Base-by-base conservation (phyloP, 257 asterid genomes). In the Cinchona pubescens region DNA sequence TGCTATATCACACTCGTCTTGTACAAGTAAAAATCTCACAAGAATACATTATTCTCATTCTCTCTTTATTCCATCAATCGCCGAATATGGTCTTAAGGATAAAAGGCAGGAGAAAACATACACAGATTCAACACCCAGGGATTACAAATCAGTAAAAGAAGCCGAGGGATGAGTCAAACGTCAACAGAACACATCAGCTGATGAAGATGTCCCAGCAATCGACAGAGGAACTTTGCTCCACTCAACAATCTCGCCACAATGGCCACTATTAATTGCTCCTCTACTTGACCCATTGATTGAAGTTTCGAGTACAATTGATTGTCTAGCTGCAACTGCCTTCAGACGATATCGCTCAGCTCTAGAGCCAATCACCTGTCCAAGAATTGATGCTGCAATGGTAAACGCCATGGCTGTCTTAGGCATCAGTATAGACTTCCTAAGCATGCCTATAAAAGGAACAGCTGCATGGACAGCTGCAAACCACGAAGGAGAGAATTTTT, bases 351-450 rank as follows among this genome's bases (percentile, higher is more conserved):
- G 85, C 85, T 93, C 98, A 3, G 98, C 98, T 82, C 97, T 79
- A 1, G 98, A 90, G 72, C 97, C 98, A 27, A 93, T 90, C 19
- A 91, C 91, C 85, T 93, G 98, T 48, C 98, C 98, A 27, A 93
- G 78, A 69, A 93, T 84, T 7, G 98, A 93, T 1, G 96, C 98
- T 18, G 91, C 98, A 35, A 93, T 93, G 18, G 98, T 93, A 65
- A 93, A 88, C 0, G 97, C 97, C 98, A 93, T 93, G 53, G 97
- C 98, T 34, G 88, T 69, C 79, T 93, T 93, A 32, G 98, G 98
- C 96, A 93, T 93, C 85, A 93, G 65, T 7, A 93, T 81, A 0
- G 94, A 87, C 82, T 93, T 93, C 87, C 98, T 89, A 34, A 93
- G 91, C 87, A 93, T 89, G 73, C 81, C 98, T 71, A 93, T 93